phyloP scores from a whole-genome alignment of 2,329 filamentous ascomycete genomes.

The Penicillium sp. region DNA sequence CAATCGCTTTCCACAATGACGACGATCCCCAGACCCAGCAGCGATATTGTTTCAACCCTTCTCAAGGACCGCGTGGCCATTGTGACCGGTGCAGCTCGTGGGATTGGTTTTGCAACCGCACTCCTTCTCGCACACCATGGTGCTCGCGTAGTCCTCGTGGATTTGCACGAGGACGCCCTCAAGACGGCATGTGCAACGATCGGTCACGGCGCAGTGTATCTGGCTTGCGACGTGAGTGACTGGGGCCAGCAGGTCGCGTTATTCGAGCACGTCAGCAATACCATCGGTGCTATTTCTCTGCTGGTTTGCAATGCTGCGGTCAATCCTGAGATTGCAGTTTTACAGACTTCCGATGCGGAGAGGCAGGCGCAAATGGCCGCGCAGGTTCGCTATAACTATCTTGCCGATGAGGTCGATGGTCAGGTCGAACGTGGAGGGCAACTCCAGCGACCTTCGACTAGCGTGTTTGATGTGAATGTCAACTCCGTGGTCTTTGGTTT shows the following conservation, averaged over 20 bases:
- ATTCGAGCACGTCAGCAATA: background rate
- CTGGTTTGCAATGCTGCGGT: background rate
- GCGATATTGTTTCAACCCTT: background rate
- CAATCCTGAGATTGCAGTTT: background rate
- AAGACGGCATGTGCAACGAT: slow-evolving; percentile 19
- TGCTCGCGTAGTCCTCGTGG: slow-evolving; percentile 26
- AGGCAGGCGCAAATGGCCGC: background rate
- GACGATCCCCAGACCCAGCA: background rate
- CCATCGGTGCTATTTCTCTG: background rate
- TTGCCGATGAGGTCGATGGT: background rate
- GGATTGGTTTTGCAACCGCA: background rate
- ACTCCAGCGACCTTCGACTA: slow-evolving; percentile 17
- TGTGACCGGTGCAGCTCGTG: background rate
- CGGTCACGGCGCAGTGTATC: slow-evolving; percentile 2
- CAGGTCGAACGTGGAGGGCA: background rate
- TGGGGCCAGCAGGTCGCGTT: background rate
- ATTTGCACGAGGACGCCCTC: slow-evolving; percentile 21
- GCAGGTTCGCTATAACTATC: background rate
- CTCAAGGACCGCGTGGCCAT: background rate
- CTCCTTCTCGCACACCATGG: slow-evolving; percentile 21
- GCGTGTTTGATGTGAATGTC: slow-evolving; percentile 18
- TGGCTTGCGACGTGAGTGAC: background rate
- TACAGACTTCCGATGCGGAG: background rate
- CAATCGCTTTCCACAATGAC: background rate
- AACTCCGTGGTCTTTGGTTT: slow-evolving; percentile 23